Base-by-base conservation (phyloP, 2,329 filamentous ascomycete species). In the Ophiocordyceps australis region DNA sequence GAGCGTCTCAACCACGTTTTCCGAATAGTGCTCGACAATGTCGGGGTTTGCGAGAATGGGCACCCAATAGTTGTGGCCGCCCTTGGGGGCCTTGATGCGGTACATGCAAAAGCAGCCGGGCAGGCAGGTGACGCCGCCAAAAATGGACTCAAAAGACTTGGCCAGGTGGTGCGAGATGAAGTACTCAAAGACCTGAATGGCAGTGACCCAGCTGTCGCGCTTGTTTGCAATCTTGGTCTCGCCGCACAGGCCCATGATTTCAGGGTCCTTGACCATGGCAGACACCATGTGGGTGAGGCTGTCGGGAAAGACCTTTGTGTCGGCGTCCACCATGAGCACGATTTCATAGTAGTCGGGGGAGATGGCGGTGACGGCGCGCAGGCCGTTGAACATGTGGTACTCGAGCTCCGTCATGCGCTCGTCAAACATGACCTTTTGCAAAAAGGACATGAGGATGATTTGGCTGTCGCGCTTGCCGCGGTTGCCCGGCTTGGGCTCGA, bases 21-120 rank as follows among this genome's bases (percentile, higher is more conserved):
- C 89, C 1, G 89, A 95, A 53, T 98, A 98, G 54, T 98, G 89
- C 55, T 98, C 89, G 24, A 98, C 91, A 22, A 98, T 80, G 44
- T 98, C 91, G 3, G 91, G 91, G 49, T 98, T 98, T 39, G 89
- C 89, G 35, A 98, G 67, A 42, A 98, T 95, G 7, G 89, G 89
- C 14, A 98, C 89, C 89, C 89, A 98, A 57, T 95, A 98, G 59
- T 98, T 95, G 49, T 95, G 83, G 15, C 79, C 86, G 36, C 89
- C 89, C 58, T 98, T 98, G 32, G 89, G 91, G 17, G 89, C 80
- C 57, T 98, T 98, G 68, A 98, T 95, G 43, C 89, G 80, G 60
- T 98, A 98, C 91, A 98, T 98, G 65, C 83, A 94, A 73, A 98
- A 98, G 62, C 89, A 98, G 36, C 89, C 89, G 11, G 89, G 89